phyloP scores from a whole-genome alignment of 208 protist genomes.

The Blastocrithidia nonstop region DNA sequence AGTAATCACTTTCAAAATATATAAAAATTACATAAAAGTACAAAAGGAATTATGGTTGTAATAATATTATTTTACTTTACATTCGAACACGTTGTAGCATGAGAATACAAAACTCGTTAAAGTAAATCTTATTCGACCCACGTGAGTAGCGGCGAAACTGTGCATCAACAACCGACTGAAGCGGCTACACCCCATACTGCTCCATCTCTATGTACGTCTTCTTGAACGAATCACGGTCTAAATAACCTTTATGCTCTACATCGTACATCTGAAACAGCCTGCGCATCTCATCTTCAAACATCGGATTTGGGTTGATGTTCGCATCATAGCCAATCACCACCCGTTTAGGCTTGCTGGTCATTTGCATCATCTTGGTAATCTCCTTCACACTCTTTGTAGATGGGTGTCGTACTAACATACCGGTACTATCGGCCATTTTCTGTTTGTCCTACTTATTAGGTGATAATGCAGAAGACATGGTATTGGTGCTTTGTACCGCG shows the following conservation, averaged over 20 bases:
- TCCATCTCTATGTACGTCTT: slow-evolving; percentile 56
- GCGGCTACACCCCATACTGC: slow-evolving; percentile 53
- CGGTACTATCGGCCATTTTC: too few species aligned
- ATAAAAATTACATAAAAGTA: too few species aligned
- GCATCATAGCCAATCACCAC: neutral
- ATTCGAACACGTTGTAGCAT: slow-evolving; percentile 75
- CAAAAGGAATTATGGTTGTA: too few species aligned
- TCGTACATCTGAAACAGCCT: slow-evolving; percentile 43
- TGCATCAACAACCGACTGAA: slow-evolving; percentile 24
- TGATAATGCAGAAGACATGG: too few species aligned
- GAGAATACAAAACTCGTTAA: slow-evolving; percentile 70
- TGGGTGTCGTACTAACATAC: too few species aligned
- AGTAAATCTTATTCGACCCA: slow-evolving; percentile 32
- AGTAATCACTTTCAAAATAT: too few species aligned
- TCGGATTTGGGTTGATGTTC: neutral
- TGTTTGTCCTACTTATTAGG: too few species aligned
- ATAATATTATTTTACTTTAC: too few species aligned
- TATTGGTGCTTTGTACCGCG: too few species aligned
- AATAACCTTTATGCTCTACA: slow-evolving; percentile 25
- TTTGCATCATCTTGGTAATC: too few species aligned
- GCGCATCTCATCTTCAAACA: slow-evolving; percentile 49
- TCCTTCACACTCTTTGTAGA: too few species aligned
- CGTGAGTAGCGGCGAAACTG: slow-evolving; percentile 33
- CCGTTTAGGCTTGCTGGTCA: too few species aligned
- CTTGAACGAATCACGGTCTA: slow-evolving; percentile 62